A percentile compares a stretch with the other conserved stretches of the same genome.
These are phyloP conservation scores for Calonectria pseudoreteaudii DNA, from an alignment of 2,329 filamentous ascomycete species.

Conservation along the genomic window DNA sequence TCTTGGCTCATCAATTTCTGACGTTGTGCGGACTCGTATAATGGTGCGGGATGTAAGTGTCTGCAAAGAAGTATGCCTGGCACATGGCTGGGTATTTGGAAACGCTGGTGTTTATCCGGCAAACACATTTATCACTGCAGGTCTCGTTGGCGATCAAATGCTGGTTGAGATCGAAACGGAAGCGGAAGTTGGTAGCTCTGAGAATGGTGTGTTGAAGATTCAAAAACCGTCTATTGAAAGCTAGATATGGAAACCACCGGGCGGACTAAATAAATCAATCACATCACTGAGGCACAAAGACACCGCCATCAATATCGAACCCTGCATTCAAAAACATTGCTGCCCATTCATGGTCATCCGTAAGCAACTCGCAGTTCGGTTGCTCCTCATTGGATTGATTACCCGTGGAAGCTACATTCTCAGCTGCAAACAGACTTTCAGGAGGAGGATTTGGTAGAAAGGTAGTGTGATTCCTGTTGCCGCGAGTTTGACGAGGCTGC, in stretches of 20 bases:
- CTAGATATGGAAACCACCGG: not conserved
- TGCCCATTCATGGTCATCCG: conserved; percentile 44
- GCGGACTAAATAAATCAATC: not conserved
- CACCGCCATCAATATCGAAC: conserved; percentile 42
- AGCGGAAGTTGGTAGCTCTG: not conserved
- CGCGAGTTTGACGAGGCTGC: not conserved
- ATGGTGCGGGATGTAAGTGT: not conserved
- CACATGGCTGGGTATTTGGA: conserved; percentile 1
- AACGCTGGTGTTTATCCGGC: conserved; percentile 2
- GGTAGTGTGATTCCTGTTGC: not conserved
- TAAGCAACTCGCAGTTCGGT: not conserved
- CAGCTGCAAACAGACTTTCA: not conserved
- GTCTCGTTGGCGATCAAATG: not conserved
- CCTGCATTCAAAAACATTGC: conserved; percentile 43
- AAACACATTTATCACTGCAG: not conserved
- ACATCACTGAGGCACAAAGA: conserved; percentile 31
- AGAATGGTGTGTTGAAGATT: not conserved
- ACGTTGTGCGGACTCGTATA: conserved; percentile 4
- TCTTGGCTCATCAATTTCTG: not conserved
- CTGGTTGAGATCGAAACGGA: conserved; percentile 8
- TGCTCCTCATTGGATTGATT: not conserved
- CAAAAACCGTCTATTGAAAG: not conserved
- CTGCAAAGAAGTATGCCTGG: not conserved
- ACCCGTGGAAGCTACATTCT: not conserved
- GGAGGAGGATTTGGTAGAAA: no score